Base-by-base conservation (phyloP, 495 filamentous ascomycete species). In the Xylaria bambusicola region DNA sequence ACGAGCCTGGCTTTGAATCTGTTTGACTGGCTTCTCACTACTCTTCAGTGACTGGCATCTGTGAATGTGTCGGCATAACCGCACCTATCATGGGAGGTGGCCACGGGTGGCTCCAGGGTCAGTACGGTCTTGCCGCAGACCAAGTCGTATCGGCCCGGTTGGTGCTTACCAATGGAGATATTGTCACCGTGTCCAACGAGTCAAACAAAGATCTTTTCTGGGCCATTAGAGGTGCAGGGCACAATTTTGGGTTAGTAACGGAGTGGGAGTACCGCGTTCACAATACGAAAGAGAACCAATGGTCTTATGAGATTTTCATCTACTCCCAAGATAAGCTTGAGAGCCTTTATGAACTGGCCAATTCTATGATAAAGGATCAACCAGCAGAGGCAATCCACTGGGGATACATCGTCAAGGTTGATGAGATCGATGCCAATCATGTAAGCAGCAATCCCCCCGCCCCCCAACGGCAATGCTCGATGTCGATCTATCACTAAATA, bases 51-150 rank as follows among this genome's bases (percentile, higher is more conserved):
- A 78, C 75, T 27, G 79, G 78, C 36, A 71, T 62, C 12, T 79
- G 76, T 26, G 72, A 79, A 52, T 81, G 77, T 60, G 73, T 77
- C 8, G 73, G 77, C 38, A 58, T 73, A n/a, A 53, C 79, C 10
- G 78, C 77, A 6, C n/a, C n/a, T n/a, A n/a, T n/a, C n/a, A n/a
- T n/a, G n/a, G 78, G 79, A 12, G 78, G 61, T 13, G 77, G 77
- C n/a, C 33, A 76, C 2, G 75, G 76, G 4, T 45, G 24, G 17
- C 56, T 70, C 5, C 57, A 73, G 29, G 77, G 76, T 1, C 35
- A 68, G 2, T 68, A 73, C 47, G 77, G 79, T 4, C 56, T 77
- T 5, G 65, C 63, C 3, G 54, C 70, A 3, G 78, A 80, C 59
- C 58, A 65, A 1, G 63, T 80, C 3, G 5, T 64, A 4, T 72